Percentiles rank a stretch among this genome's conserved stretches.
Conservation (phyloP, 768 basidiomycete species). For the Clavaria fumosa region DNA sequence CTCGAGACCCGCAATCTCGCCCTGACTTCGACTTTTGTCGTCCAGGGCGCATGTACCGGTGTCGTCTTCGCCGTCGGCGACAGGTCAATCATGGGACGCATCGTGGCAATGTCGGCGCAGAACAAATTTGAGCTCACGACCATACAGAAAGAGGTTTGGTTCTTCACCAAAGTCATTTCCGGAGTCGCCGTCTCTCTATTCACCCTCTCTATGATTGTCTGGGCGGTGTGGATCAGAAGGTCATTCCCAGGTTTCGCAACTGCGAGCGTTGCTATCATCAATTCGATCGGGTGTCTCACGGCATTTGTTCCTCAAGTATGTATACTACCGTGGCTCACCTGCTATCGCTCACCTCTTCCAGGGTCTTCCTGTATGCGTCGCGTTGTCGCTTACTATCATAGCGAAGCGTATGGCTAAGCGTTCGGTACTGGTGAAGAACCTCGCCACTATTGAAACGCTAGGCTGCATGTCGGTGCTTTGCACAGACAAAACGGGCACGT, state of each 20-base stretch:
- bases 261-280: constrained; percentile 37
- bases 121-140: constrained; percentile 36
- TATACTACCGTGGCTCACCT: constrained; percentile 49
- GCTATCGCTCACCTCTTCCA: neutral
- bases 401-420: constrained; percentile 58
- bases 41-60: constrained; percentile 54
- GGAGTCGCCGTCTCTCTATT: constrained; percentile 39
- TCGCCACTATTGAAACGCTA: constrained; percentile 59
- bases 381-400: constrained; percentile 35
- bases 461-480: constrained; percentile 38
- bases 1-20: constrained; percentile 33
- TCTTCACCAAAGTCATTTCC: constrained; percentile 47
- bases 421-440: constrained; percentile 56
- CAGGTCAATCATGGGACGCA: constrained; percentile 26
- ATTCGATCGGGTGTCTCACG: constrained; percentile 20
- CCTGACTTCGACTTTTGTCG: constrained; percentile 53
- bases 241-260: constrained; percentile 49
- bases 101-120: constrained; percentile 28
- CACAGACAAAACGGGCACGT: constrained; percentile 41
- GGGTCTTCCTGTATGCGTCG: constrained; percentile 7
- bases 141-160: constrained; percentile 13
- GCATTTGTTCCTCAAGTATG: constrained; percentile 40
- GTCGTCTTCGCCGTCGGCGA: constrained; percentile 31
- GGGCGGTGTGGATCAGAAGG: constrained; percentile 47
- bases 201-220: constrained; percentile 37